phyloP scores from a whole-genome alignment of 208 protist genomes.

The Leishmania lainsoni region DNA sequence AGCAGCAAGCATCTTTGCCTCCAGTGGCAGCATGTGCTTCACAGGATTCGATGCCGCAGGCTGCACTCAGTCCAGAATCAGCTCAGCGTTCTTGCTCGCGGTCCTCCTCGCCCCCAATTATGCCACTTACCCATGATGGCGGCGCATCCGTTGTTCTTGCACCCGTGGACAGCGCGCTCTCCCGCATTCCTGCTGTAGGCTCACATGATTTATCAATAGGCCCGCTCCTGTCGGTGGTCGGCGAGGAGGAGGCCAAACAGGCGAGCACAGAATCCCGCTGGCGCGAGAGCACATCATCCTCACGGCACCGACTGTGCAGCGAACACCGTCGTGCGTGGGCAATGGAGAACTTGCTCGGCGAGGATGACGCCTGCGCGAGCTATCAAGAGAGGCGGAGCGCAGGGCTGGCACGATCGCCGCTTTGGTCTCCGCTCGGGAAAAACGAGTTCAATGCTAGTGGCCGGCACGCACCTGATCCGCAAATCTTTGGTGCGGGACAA shows the following conservation, averaged over 20 bases:
- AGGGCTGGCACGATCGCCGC: not conserved
- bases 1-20: not conserved
- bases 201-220: not conserved
- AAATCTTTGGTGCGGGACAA: not conserved
- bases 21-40: not conserved
- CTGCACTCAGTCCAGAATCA: not conserved
- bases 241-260: not conserved
- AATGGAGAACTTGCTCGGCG: constrained; percentile 2
- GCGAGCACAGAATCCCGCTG: not conserved
- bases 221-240: not conserved
- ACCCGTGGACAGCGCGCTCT: not conserved
- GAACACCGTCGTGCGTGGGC: constrained; percentile 15
- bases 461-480: constrained; percentile 25
- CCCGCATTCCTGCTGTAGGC: not conserved
- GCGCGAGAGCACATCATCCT: not conserved
- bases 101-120: not conserved
- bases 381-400: not conserved
- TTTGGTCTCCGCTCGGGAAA: not conserved
- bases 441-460: constrained; percentile 10
- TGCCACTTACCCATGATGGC: not conserved
- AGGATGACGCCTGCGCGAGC: not conserved
- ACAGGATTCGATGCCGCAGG: not conserved
- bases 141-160: not conserved
- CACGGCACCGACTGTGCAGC: constrained; percentile 13
- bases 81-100: not conserved